These are phyloP conservation scores for Castanospermum australe DNA, from an alignment of 306 rosid genomes.

Conservation along the genomic window DNA sequence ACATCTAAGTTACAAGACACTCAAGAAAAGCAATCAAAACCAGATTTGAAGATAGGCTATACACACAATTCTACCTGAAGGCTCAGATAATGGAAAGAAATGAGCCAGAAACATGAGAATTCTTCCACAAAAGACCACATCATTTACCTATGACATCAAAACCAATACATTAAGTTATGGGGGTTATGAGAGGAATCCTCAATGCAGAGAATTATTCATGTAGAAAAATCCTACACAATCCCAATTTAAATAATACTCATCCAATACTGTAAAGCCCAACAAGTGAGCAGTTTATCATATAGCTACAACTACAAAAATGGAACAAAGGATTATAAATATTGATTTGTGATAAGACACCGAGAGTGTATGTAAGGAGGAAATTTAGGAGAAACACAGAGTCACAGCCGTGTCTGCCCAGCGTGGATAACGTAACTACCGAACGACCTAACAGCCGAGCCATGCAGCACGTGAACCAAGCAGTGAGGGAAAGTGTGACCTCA, in stretches of 20 bases:
- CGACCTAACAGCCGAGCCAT: too few relatives aligned
- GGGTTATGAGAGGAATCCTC: neutral
- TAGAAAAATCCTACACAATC: neutral
- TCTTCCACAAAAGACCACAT: conserved; percentile 95
- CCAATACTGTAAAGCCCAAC: neutral
- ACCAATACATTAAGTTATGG: conserved; percentile 4
- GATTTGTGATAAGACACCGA: too few relatives aligned
- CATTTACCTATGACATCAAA: conserved; percentile 67
- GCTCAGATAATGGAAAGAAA: conserved; percentile 93
- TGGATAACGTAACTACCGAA: too few relatives aligned
- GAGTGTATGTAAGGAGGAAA: too few relatives aligned
- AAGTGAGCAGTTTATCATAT: too few relatives aligned
- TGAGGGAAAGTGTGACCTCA: too few relatives aligned
- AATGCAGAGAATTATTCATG: neutral
- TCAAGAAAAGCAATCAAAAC: conserved; percentile 20
- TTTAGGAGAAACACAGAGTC: too few relatives aligned
- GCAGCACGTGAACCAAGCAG: too few relatives aligned
- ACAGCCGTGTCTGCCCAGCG: too few relatives aligned
- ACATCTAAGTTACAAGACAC: conserved; percentile 14
- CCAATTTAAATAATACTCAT: neutral
- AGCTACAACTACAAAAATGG: too few relatives aligned
- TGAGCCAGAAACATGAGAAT: conserved; percentile 97
- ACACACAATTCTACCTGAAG: conserved; percentile 65
- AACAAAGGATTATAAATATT: too few relatives aligned
- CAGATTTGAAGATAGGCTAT: conserved; percentile 13